A percentile compares a stretch with the other conserved stretches of the same genome.
phyloP scores from a whole-genome alignment of 257 asterid genomes.

The Solanum peruvianum region DNA sequence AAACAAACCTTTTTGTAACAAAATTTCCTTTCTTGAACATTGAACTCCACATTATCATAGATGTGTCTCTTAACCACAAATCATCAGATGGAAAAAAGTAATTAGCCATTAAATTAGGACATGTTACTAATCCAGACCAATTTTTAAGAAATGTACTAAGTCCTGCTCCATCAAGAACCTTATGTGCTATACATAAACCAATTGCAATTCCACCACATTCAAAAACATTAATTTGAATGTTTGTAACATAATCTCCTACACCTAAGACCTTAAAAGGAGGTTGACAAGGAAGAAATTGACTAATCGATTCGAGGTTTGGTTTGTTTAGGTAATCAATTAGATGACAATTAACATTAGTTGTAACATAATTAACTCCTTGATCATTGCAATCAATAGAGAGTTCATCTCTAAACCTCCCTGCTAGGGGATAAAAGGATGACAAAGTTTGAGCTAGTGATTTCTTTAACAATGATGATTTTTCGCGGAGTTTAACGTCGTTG shows the following conservation, averaged over 20 bases:
- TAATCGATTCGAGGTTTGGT: conserved; percentile 32
- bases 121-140: conserved; percentile 32
- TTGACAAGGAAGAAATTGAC: conserved; percentile 40
- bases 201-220: conserved; percentile 73
- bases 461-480: conserved; percentile 30
- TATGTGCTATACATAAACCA: conserved; percentile 57
- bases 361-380: conserved; percentile 42
- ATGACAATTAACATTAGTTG: conserved; percentile 16
- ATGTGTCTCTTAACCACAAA: conserved; percentile 33
- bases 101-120: conserved; percentile 39
- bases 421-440: conserved; percentile 48
- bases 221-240: conserved; percentile 42
- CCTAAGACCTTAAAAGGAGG: conserved; percentile 7
- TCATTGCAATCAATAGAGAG: conserved; percentile 53
- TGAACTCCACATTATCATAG: conserved; percentile 47
- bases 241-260: conserved; percentile 29
- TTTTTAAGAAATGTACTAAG: conserved; percentile 35
- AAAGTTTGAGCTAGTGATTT: conserved; percentile 39
- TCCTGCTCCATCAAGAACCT: conserved; percentile 55
- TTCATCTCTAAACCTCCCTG: conserved; percentile 50
- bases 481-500: neutral
- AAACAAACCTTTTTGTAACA: conserved; percentile 48
- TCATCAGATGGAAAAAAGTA: conserved; percentile 35
- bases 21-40: conserved; percentile 47
- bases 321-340: conserved; percentile 26